Evolutionary conservation across 2,329 filamentous ascomycete species (phyloP).

Genomic region (Emergomyces orientalis): DNA sequence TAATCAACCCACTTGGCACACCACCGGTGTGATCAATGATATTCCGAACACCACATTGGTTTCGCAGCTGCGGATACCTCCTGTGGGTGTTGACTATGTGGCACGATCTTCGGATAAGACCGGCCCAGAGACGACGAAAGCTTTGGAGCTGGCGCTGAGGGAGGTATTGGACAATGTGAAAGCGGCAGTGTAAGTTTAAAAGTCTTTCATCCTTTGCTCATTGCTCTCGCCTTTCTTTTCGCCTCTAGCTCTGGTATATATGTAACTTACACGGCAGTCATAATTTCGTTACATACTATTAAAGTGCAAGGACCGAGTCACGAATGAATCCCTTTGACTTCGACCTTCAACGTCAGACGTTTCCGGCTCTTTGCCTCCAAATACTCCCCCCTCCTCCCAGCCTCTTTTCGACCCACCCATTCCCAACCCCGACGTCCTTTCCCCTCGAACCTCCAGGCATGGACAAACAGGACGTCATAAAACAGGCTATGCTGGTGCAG

Average conservation of each 20-base stretch:
- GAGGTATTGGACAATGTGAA: constrained; percentile 74
- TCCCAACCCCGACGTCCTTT: constrained; percentile 70
- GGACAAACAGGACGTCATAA: constrained; percentile 64
- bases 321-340: constrained; percentile 57
- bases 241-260: neutral
- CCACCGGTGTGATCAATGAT: constrained; percentile 69
- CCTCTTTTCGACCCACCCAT: constrained; percentile 69
- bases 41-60: constrained; percentile 40
- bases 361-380: constrained; percentile 73
- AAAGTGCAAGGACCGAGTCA: constrained; percentile 37
- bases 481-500: constrained; percentile 55
- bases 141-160: constrained; percentile 72
- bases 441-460: constrained; percentile 65
- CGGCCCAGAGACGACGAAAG: constrained; percentile 72
- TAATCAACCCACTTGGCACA: constrained; percentile 62
- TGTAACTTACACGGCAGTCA: constrained; percentile 11
- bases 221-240: constrained; percentile 2
- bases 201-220: neutral
- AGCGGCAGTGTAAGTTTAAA: constrained; percentile 61
- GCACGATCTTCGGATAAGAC: constrained; percentile 53
- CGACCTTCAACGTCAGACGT: constrained; percentile 75
- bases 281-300: constrained; percentile 5
- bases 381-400: constrained; percentile 73
- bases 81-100: constrained; percentile 28
- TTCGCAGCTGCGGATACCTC: constrained; percentile 17